Base-by-base conservation (phyloP, 2,329 filamentous ascomycete species). In the Pseudogymnoascus sp. region DNA sequence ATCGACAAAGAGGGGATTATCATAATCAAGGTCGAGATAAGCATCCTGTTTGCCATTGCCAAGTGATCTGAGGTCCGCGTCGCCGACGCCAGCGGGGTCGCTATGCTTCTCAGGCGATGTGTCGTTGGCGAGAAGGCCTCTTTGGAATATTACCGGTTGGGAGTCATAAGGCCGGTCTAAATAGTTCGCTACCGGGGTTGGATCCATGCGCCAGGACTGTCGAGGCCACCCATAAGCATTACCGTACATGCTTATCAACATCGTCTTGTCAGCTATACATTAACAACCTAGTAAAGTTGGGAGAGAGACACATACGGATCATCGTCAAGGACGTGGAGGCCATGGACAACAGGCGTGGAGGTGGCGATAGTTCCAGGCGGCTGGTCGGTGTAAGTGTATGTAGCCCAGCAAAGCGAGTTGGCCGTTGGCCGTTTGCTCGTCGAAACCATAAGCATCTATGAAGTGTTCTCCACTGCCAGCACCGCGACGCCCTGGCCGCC, bases 291-390 rank as follows among this genome's bases (percentile, higher is more conserved):
- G 33, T 37, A 37, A 37, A 37, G 33, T 37, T 37, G 12, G 33
- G 33, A 37, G 33, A 37, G 33, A 12, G 33, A 37, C 33, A 37
- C 33, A 37, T 62, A 64, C 62, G 64, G 64, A 58, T 65, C 64
- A 41, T 59, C 38, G 25, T 45, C 38, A 25, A 65, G 43, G 6
- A 59, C 64, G 28, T 63, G 62, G 63, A 65, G 64, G 18, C 64
- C 64, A 43, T 65, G 64, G 45, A 64, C 63, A 21, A 28, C 31
- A 18, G 64, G 62, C 11, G 59, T 65, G 43, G 21, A 58, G 31
- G 16, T 41, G 38, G 25, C 25, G 16, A 38, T 40, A 21, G 37
- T 63, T 8, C 60, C 61, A 18, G 33, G 37, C 21, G 35, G 21
- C 16, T 31, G 28, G 28, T 49, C 62, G 33, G 41, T 65, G 55